Base-by-base conservation (phyloP, 495 filamentous ascomycete species). In the Xylaria telfairii region DNA sequence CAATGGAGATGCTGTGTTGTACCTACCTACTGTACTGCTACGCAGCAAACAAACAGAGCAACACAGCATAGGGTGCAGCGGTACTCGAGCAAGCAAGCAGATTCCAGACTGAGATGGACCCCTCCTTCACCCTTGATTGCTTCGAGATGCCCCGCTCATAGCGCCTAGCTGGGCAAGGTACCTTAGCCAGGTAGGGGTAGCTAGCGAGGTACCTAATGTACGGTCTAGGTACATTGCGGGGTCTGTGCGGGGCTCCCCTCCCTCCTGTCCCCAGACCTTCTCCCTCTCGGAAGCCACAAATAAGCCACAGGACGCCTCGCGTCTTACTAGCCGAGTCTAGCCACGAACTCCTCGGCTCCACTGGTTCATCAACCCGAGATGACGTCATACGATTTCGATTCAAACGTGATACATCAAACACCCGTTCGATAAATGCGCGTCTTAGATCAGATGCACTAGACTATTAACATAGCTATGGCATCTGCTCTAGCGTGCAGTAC, bases 31-130 rank as follows among this genome's bases (percentile, higher is more conserved):
- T 53, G 49, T 21, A 28, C n/a, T n/a, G n/a, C n/a, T n/a, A 4
- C 12, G 12, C 4, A 47, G 12, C 44, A 47, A n/a, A n/a, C n/a
- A n/a, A n/a, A n/a, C n/a, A n/a, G n/a, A n/a, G n/a, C n/a, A n/a
- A n/a, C n/a, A n/a, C n/a, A n/a, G n/a, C n/a, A n/a, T n/a, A n/a
- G n/a, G n/a, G n/a, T n/a, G n/a, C n/a, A n/a, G n/a, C n/a, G n/a
- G n/a, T n/a, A n/a, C n/a, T n/a, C n/a, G n/a, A 13, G 4, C 30
- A 4, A 60, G 56, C 30, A 34, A 59, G n/a, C 51, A 62, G 59
- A 34, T 42, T 62, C 59, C 41, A 32, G 61, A 64, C 61, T 46
- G 39, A 41, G 46, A 44, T n/a, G 26, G 62, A 51, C 62, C 62
- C 62, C 62, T 65, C 62, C 15, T 65, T 47, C 12, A 17, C 42